phyloP scores from a whole-genome alignment of 176 grass and related monocot genomes.

The Echinochloa phyllopogon region DNA sequence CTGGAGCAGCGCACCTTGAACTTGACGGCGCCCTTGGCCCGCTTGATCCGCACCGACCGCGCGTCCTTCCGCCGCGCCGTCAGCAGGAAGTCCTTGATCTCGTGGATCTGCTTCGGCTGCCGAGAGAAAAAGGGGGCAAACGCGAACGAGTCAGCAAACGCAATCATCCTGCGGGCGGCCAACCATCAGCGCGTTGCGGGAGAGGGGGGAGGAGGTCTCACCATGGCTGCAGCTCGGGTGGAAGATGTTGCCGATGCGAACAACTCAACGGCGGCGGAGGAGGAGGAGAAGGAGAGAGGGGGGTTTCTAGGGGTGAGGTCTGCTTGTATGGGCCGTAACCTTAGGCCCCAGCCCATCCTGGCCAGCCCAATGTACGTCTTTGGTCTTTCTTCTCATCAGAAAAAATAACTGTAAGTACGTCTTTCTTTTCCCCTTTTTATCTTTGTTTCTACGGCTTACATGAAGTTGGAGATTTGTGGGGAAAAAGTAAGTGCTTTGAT shows the following conservation, averaged over 20 bases:
- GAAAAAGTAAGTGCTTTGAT: no score
- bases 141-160: not conserved
- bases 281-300: not conserved
- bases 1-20: conserved; percentile 87
- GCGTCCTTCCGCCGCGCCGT: conserved; percentile 86
- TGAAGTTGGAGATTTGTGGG: no score
- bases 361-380: no score
- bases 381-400: no score
- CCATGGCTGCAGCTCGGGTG: conserved; percentile 1
- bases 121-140: not conserved
- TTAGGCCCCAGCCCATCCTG: not conserved
- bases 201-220: not conserved
- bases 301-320: not conserved
- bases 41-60: conserved; percentile 76
- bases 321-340: not conserved
- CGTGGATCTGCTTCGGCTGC: conserved; percentile 91
- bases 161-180: not conserved
- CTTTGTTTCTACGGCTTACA: no score
- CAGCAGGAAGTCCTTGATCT: conserved; percentile 94
- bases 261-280: not conserved
- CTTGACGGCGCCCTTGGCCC: conserved; percentile 80
- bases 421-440: not conserved
- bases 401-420: no score
- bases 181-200: not conserved
- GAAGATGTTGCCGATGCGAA: conserved; percentile 10